Evolutionary conservation across 441 rosid species (phyloP).

Genomic region (Caryocar brasiliense): DNA sequence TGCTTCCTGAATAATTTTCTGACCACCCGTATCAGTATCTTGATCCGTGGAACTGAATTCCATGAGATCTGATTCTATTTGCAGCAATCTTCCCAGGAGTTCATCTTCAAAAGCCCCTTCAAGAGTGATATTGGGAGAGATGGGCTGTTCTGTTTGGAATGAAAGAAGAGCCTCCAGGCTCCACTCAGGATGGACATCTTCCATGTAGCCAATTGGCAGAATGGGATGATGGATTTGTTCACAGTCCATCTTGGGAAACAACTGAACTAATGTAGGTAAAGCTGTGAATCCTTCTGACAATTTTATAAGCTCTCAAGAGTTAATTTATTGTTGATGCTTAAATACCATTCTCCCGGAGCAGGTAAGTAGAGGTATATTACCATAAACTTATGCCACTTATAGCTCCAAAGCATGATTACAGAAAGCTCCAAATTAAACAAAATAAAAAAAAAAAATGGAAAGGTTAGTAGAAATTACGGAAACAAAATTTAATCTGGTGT

Average conservation of each 20-base stretch:
- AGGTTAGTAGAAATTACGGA: too few species aligned
- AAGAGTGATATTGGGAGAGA: not conserved
- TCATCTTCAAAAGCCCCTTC: not conserved
- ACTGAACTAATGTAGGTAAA: too few species aligned
- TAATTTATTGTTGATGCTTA: too few species aligned
- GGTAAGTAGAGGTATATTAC: too few species aligned
- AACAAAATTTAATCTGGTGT: too few species aligned
- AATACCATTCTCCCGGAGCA: too few species aligned
- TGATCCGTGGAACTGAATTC: not conserved
- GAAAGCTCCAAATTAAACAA: too few species aligned
- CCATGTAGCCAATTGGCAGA: not conserved
- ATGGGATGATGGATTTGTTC: not conserved
- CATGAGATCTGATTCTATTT: slow-evolving; percentile 8
- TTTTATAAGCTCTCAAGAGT: too few species aligned
- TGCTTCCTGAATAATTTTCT: not conserved
- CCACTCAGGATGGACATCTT: not conserved
- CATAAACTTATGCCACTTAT: too few species aligned
- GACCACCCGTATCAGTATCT: not conserved
- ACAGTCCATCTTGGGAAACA: not conserved
- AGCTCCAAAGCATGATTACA: too few species aligned
- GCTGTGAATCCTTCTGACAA: too few species aligned
- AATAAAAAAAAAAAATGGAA: too few species aligned
- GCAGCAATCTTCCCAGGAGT: not conserved
- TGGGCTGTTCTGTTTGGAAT: not conserved
- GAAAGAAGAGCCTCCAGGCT: not conserved